These are phyloP conservation scores for Alternaria hordeiaustralica DNA, from an alignment of 2,329 filamentous ascomycete genomes.

Conservation along the genomic window DNA sequence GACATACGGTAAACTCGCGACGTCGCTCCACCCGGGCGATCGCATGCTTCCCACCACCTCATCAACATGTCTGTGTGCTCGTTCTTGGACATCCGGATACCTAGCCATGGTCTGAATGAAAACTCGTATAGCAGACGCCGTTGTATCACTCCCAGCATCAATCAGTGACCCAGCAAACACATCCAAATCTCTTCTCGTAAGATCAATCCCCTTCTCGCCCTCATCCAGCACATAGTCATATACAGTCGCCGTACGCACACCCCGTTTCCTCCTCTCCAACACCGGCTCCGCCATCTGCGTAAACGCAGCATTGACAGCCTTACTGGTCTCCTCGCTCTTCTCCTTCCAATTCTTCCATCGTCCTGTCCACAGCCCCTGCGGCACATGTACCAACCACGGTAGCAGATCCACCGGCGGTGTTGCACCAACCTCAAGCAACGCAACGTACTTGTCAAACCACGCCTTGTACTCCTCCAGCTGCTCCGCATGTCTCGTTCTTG, in stretches of 20 bases:
- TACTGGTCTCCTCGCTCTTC: neutral
- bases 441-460: conserved; percentile 50
- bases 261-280: conserved; percentile 1
- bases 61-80: conserved; percentile 43
- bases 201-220: conserved; percentile 1
- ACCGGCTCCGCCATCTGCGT: conserved; percentile 1
- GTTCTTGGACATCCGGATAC: conserved; percentile 24
- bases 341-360: conserved; percentile 14
- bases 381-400: conserved; percentile 42
- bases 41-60: conserved; percentile 23
- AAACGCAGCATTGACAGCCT: conserved; percentile 11
- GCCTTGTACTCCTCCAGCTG: conserved; percentile 3
- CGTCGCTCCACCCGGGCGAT: conserved; percentile 18
- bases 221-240: conserved; percentile 18
- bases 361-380: conserved; percentile 25
- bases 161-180: conserved; percentile 46
- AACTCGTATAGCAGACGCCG: conserved; percentile 27
- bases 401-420: conserved; percentile 56
- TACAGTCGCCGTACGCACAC: conserved; percentile 27
- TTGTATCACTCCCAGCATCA: conserved; percentile 30
- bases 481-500: neutral
- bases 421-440: conserved; percentile 53
- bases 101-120: conserved; percentile 7
- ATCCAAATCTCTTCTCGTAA: conserved; percentile 32
- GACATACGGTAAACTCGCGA: conserved; percentile 32